These are phyloP conservation scores for Candida qinlingensis DNA, from an alignment of 805 yeast species.

Conservation along the genomic window DNA sequence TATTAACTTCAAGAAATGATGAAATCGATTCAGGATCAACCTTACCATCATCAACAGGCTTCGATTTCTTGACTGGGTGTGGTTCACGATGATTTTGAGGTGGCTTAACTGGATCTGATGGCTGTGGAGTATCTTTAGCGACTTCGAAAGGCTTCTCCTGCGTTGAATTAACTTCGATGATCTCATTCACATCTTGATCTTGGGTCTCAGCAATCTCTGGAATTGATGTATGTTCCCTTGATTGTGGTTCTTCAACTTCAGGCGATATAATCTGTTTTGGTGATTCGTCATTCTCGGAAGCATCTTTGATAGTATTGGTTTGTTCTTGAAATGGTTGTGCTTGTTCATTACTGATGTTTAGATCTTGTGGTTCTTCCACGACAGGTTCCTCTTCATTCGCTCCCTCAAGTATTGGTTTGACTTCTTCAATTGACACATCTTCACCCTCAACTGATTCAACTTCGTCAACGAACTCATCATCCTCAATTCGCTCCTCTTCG, in stretches of 20 bases:
- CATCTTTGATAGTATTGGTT: not conserved
- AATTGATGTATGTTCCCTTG: not conserved
- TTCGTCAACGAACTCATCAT: not conserved
- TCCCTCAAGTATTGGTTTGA: not conserved
- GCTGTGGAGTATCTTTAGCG: slow-evolving; percentile 10
- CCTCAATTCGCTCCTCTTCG: not conserved
- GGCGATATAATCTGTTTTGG: not conserved
- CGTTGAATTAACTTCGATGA: not conserved
- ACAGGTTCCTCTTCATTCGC: not conserved
- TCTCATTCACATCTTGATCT: not conserved
- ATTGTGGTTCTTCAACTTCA: not conserved
- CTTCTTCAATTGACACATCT: not conserved
- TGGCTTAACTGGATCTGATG: not conserved
- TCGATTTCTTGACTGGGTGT: not conserved
- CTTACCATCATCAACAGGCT: not conserved
- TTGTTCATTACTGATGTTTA: not conserved
- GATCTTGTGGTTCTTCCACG: not conserved
- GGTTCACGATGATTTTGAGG: no score
- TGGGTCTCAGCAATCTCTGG: not conserved
- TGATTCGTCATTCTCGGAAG: not conserved
- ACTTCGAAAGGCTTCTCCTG: slow-evolving; percentile 9
- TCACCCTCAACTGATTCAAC: not conserved
- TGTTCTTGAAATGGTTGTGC: not conserved
- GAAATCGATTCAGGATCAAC: slow-evolving; percentile 22
- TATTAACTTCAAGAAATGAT: slow-evolving; percentile 30